Evolutionary conservation across 2,329 filamentous ascomycete genomes (phyloP), one percentile per base, ranked within the genome.

Genomic region (Teratosphaeria epicoccoides): DNA sequence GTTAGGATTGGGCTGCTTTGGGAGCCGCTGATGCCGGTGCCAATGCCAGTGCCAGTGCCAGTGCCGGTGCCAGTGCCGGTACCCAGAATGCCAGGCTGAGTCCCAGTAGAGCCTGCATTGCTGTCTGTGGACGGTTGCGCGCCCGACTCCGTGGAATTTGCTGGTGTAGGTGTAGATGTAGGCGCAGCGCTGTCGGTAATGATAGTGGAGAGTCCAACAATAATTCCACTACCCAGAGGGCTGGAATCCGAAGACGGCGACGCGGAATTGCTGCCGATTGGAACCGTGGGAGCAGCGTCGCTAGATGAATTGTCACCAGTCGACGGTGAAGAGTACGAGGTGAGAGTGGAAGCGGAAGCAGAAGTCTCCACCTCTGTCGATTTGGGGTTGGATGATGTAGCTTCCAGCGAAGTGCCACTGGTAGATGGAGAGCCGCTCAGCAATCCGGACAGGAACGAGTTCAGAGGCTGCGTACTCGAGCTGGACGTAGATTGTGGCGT

Each of bases 161-260:
- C 14, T 17, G 33, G 14, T 4, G n/a, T 17, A 40, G 33, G 14
- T 4, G n/a, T 17, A n/a, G 33, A 17, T 9, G 33, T 40, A 20
- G 2, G 1, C 2, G 9, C 14, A 17, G n/a, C n/a, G 33, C n/a
- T 20, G 14, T 40, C n/a, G 10, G 33, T 17, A 17, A 40, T 40
- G 10, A 65, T 57, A 3, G 63, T 66, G 4, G 63, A 64, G 4
- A 68, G 53, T 14, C 66, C 66, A 23, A 68, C 63, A 26, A 64
- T 63, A 54, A 67, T 63, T 7, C 55, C 60, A 28, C 54, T 58
- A 28, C 54, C 57, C 7, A 46, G 50, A 10, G 54, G 54, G 20
- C 46, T 51, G 9, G 50, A 51, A 20, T 43, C 51, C 20, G 24
- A 48, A 2, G 49, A 44, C 4, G 24, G 49, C 23, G 55, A 50